Percentiles rank a stretch among this genome's conserved stretches.
phyloP scores from a whole-genome alignment of 2,329 filamentous ascomycete species.

The Nigrograna mackinnonii region DNA sequence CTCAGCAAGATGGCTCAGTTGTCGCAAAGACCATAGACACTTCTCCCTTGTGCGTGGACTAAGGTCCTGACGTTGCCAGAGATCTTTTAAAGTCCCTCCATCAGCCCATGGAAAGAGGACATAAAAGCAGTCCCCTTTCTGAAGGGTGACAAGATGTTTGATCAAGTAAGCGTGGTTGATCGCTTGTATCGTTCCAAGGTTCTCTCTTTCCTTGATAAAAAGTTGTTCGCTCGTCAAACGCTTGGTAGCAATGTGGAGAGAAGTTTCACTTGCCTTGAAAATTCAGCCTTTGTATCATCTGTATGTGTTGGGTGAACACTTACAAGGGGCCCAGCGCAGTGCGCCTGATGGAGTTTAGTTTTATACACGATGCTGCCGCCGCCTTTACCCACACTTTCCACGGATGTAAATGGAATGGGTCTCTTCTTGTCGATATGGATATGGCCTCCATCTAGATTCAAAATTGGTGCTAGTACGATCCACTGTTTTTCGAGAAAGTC shows the following conservation, averaged over 20 bases:
- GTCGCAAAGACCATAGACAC: conserved; percentile 7
- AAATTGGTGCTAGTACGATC: conserved; percentile 8
- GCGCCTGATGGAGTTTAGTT: neutral
- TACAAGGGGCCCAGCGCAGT: neutral
- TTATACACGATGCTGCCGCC: neutral
- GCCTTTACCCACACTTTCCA: neutral
- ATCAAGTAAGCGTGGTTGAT: conserved; percentile 3
- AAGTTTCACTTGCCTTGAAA: neutral
- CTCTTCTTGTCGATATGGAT: conserved; percentile 1
- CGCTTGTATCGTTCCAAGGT: neutral
- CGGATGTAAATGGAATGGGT: neutral
- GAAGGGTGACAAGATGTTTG: conserved; percentile 1
- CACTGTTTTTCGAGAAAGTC: conserved; percentile 12
- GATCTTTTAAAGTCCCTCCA: conserved; percentile 5
- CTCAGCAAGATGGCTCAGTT: conserved; percentile 8
- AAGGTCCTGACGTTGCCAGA: conserved; percentile 5
- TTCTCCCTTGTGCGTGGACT: neutral
- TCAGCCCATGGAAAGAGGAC: conserved; percentile 6
- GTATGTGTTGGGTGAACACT: neutral
- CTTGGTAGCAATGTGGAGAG: neutral
- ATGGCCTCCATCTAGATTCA: conserved; percentile 4
- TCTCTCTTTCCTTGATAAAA: neutral
- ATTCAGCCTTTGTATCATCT: neutral
- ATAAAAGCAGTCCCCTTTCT: neutral
- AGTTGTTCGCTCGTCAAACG: conserved; percentile 3